Evolutionary conservation across 805 yeast genomes (phyloP).

Genomic region (Candida qinlingensis): DNA sequence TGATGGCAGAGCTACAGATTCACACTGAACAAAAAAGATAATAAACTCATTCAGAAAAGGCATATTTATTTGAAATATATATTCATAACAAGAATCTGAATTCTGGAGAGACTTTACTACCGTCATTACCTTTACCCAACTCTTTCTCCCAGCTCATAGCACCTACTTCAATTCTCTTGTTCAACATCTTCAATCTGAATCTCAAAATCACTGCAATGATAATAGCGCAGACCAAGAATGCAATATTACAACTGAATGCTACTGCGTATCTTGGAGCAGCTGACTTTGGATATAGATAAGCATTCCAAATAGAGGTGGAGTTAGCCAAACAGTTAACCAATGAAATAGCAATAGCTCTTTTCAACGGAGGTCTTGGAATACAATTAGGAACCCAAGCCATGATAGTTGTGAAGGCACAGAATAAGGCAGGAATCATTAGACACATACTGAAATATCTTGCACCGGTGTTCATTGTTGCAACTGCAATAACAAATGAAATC

Average conservation of each 20-base stretch:
- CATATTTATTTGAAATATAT: too few species aligned
- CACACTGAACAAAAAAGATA: too few species aligned
- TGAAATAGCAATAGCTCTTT: conserved; percentile 54
- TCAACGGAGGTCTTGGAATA: conserved; percentile 52
- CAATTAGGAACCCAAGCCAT: conserved; percentile 53
- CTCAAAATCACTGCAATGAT: conserved; percentile 34
- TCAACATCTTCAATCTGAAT: conserved; percentile 33
- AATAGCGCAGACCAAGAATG: conserved; percentile 37
- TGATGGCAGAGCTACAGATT: too few species aligned
- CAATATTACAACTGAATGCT: conserved; percentile 46
- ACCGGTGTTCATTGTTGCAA: conserved; percentile 46
- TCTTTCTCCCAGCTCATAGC: conserved; percentile 46
- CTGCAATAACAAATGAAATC: conserved; percentile 43
- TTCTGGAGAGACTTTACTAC: conserved; percentile 36
- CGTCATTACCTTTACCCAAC: conserved; percentile 38
- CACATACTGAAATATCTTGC: conserved; percentile 58
- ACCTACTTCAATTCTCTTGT: conserved; percentile 38
- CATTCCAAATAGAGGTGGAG: conserved; percentile 52
- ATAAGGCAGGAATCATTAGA: conserved; percentile 50
- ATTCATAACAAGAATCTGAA: neutral
- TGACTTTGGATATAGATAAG: conserved; percentile 42
- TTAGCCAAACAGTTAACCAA: conserved; percentile 52
- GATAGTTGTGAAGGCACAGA: conserved; percentile 47
- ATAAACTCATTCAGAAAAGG: too few species aligned
- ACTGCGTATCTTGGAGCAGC: conserved; percentile 41